Evolutionary conservation across 2,329 filamentous ascomycete species (phyloP).

Genomic region (Didymella segeticola): DNA sequence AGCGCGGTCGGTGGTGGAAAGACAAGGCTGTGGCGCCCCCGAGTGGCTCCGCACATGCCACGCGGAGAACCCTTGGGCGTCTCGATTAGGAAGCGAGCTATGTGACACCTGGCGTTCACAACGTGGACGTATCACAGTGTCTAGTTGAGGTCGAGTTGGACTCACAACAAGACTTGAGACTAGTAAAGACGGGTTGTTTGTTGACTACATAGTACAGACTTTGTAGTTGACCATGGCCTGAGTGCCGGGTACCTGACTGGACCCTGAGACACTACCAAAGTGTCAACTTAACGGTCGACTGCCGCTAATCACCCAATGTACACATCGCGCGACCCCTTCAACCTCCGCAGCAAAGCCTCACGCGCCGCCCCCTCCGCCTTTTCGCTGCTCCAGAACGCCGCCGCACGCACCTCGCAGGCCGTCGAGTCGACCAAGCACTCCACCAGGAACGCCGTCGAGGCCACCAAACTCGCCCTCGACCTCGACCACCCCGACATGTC

Average conservation of each 20-base stretch:
- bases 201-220: no score
- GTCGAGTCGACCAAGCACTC: constrained; percentile 24
- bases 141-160: no score
- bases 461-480: constrained; percentile 38
- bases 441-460: constrained; percentile 43
- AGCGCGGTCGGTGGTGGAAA: constrained; percentile 5
- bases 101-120: constrained; percentile 32
- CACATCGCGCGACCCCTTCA: constrained; percentile 55
- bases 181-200: no score
- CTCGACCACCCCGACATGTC: constrained; percentile 50
- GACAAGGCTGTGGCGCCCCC: constrained; percentile 9
- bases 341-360: constrained; percentile 47
- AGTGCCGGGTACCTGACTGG: constrained; percentile 1
- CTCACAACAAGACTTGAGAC: background rate
- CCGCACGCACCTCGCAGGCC: constrained; percentile 33
- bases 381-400: constrained; percentile 40
- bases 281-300: constrained; percentile 10
- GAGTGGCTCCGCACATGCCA: constrained; percentile 20
- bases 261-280: constrained; percentile 17
- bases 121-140: no score
- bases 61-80: constrained; percentile 26
- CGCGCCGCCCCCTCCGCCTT: constrained; percentile 39
- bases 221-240: background rate
- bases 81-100: constrained; percentile 21
- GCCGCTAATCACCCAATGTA: no score